A percentile compares a stretch with the other conserved stretches of the same genome.
Evolutionary conservation across 768 basidiomycete genomes (phyloP).

Genomic region (Xerocomellus chrysenteron): DNA sequence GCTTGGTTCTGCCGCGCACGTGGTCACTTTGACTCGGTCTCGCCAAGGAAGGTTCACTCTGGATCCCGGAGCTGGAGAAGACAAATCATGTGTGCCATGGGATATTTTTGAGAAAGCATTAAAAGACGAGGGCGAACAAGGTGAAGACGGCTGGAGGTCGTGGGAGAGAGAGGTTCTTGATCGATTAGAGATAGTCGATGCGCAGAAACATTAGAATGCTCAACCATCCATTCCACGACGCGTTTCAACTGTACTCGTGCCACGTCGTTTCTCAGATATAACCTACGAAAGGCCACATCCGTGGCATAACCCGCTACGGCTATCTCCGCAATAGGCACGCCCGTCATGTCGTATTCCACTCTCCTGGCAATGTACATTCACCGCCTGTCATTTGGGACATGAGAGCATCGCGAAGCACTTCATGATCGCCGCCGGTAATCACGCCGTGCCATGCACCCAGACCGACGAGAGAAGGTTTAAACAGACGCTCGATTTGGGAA

Average conservation of each 20-base stretch:
- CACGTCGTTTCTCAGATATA: neutral
- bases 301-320: too few relatives aligned
- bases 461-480: too few relatives aligned
- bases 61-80: constrained; percentile 48
- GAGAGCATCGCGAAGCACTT: too few relatives aligned
- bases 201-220: constrained; percentile 11
- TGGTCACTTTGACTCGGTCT: constrained; percentile 86
- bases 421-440: too few relatives aligned
- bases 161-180: constrained; percentile 86
- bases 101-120: constrained; percentile 65
- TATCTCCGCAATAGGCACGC: too few relatives aligned
- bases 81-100: constrained; percentile 70
- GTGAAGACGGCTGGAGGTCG: constrained; percentile 63
- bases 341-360: too few relatives aligned
- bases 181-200: constrained; percentile 57
- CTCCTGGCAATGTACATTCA: too few relatives aligned
- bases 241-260: neutral
- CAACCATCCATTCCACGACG: neutral
- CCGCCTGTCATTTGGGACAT: too few relatives aligned
- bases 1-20: constrained; percentile 87
- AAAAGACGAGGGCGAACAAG: constrained; percentile 49
- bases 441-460: too few relatives aligned
- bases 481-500: too few relatives aligned
- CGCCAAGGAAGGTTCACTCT: constrained; percentile 82
- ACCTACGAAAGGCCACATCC: too few relatives aligned